phyloP scores from a whole-genome alignment of 257 asterid species.

The Orobanche coerulescens region DNA sequence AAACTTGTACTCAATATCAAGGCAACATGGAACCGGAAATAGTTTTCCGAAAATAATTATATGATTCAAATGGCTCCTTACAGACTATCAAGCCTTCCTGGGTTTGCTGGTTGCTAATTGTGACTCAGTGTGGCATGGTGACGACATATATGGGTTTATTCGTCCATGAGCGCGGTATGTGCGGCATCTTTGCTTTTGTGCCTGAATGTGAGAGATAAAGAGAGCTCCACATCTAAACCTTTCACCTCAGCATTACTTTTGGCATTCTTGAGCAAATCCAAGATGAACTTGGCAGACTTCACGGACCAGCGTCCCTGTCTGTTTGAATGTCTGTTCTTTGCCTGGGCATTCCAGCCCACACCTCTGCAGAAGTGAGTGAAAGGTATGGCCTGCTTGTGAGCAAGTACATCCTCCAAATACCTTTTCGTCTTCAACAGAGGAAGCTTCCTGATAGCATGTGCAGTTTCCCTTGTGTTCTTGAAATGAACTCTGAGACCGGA shows the following conservation, averaged over 20 bases:
- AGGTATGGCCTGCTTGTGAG: neutral
- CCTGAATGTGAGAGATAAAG: constrained; percentile 50
- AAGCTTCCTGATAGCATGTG: too few relatives aligned
- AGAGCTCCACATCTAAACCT: constrained; percentile 46
- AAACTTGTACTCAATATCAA: too few relatives aligned
- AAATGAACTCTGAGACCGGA: too few relatives aligned
- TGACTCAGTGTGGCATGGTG: constrained; percentile 58
- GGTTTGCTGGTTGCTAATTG: constrained; percentile 32
- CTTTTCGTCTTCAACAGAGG: too few relatives aligned
- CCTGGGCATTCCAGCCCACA: neutral
- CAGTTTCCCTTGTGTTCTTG: too few relatives aligned
- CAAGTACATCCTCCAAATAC: neutral
- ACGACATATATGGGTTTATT: constrained; percentile 69
- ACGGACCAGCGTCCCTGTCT: neutral
- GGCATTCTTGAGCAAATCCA: neutral
- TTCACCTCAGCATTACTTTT: neutral
- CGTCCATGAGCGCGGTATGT: constrained; percentile 74
- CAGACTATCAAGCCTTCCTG: constrained; percentile 33
- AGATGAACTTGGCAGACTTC: neutral
- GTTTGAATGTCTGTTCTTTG: neutral
- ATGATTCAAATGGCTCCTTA: too few relatives aligned
- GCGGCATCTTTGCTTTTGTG: constrained; percentile 65
- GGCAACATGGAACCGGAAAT: too few relatives aligned
- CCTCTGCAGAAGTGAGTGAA: neutral
- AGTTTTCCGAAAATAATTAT: too few relatives aligned